phyloP scores from a whole-genome alignment of 2,329 filamentous ascomycete species.

The Aureobasidium lini region DNA sequence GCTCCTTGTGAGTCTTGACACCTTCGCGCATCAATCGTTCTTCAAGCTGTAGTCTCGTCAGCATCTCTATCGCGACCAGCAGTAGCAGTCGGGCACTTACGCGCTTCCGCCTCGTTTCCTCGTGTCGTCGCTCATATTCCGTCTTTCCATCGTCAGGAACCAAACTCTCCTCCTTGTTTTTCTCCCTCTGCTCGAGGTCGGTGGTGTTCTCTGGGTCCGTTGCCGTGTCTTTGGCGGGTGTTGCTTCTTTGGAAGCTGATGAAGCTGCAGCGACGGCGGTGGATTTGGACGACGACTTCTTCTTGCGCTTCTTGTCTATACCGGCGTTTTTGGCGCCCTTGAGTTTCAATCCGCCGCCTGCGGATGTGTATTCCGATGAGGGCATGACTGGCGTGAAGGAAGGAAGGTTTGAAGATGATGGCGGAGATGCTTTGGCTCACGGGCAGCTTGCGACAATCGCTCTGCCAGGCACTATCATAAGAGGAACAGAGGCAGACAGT shows the following conservation, averaged over 20 bases:
- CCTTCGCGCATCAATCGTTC: slow-evolving; percentile 76
- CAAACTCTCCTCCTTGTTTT: slow-evolving; percentile 11
- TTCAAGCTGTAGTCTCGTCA: slow-evolving; percentile 53
- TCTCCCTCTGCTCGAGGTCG: slow-evolving; percentile 1
- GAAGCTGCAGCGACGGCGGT: slow-evolving; percentile 19
- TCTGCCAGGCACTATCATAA: not conserved
- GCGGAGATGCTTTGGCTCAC: not conserved
- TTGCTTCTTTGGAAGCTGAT: slow-evolving; percentile 17
- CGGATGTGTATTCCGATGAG: slow-evolving; percentile 64
- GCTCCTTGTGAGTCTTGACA: slow-evolving; percentile 92
- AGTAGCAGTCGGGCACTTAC: slow-evolving; percentile 43
- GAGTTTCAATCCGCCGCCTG: slow-evolving; percentile 71
- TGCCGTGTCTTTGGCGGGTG: not conserved
- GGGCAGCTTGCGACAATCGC: not conserved
- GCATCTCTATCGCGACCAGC: not conserved
- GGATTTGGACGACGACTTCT: slow-evolving; percentile 30
- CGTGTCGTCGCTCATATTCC: slow-evolving; percentile 71
- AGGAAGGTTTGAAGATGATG: not conserved
- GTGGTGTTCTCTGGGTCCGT: not conserved
- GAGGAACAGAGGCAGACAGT: too few species aligned
- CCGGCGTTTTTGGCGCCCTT: slow-evolving; percentile 64
- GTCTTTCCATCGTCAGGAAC: slow-evolving; percentile 54
- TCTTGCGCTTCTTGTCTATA: slow-evolving; percentile 60
- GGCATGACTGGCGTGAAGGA: slow-evolving; percentile 46
- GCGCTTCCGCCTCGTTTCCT: slow-evolving; percentile 73